These are phyloP conservation scores for Cordyceps tenuipes DNA, from an alignment of 2,329 filamentous ascomycete species.

Conservation along the genomic window DNA sequence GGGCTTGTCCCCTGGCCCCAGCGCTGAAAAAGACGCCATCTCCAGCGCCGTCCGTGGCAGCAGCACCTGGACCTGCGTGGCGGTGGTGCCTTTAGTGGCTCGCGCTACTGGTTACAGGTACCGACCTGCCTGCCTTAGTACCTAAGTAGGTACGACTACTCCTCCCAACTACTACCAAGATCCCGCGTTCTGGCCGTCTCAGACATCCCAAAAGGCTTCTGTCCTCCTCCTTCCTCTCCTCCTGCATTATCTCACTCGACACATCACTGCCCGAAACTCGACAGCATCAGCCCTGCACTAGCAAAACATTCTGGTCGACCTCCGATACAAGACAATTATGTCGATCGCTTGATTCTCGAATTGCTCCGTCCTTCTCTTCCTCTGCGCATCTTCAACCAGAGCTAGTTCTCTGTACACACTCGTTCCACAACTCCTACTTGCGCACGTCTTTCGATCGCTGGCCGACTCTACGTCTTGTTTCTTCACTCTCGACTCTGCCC, in stretches of 20 bases:
- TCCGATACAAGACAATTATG: conserved; percentile 21
- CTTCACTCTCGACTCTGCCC: not conserved
- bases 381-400: conserved; percentile 23
- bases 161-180: too few species aligned
- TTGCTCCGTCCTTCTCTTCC: conserved; percentile 18
- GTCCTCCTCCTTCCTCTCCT: not conserved
- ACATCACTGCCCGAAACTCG: not conserved
- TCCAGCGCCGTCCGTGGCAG: not conserved
- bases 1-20: not conserved
- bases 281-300: not conserved
- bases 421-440: conserved; percentile 26
- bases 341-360: conserved; percentile 23
- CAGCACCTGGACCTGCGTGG: not conserved
- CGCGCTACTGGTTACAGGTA: too few species aligned
- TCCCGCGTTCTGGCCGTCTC: not conserved
- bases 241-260: not conserved
- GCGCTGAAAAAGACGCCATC: not conserved
- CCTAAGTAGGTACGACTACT: too few species aligned
- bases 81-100: not conserved
- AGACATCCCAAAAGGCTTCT: not conserved
- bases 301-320: not conserved
- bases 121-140: too few species aligned
- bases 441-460: conserved; percentile 14
- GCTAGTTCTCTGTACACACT: conserved; percentile 41
- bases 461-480: conserved; percentile 11